phyloP scores from a whole-genome alignment of 495 filamentous ascomycete species.

The Hypoxylon fuscum region DNA sequence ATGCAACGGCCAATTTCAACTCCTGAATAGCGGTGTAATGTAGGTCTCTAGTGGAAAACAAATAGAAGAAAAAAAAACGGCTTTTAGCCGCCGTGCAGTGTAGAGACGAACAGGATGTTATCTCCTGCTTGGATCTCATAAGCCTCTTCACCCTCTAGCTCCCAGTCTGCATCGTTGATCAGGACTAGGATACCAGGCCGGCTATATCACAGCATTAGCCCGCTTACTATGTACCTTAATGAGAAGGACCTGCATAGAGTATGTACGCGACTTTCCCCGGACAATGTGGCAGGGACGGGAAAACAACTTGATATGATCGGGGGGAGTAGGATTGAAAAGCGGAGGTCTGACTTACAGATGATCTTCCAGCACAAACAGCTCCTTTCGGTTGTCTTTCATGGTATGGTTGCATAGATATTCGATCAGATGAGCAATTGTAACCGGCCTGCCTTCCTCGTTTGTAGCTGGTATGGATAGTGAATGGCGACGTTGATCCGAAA shows the following conservation, averaged over 20 bases:
- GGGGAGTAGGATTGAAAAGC: slow-evolving; percentile 15
- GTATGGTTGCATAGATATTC: slow-evolving; percentile 79
- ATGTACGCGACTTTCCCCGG: slow-evolving; percentile 17
- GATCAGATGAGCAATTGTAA: slow-evolving; percentile 81
- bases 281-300: slow-evolving; percentile 19
- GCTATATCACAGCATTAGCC: slow-evolving; percentile 56
- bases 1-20: slow-evolving; percentile 13
- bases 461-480: slow-evolving; percentile 71
- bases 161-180: slow-evolving; percentile 98
- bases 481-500: slow-evolving; percentile 80
- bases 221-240: slow-evolving; percentile 31
- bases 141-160: slow-evolving; percentile 91
- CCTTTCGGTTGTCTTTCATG: slow-evolving; percentile 86
- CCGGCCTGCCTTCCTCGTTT: slow-evolving; percentile 63
- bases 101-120: slow-evolving; percentile 95
- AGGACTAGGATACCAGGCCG: slow-evolving; percentile 96
- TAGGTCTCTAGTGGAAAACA: slow-evolving; percentile 6
- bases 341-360: slow-evolving; percentile 73
- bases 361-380: slow-evolving; percentile 87
- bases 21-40: slow-evolving; percentile 35
- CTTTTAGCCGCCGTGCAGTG: slow-evolving; percentile 89
- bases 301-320: slow-evolving; percentile 30
- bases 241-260: slow-evolving; percentile 20
- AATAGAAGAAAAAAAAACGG: no score
- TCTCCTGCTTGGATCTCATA: slow-evolving; percentile 85